Conservation (phyloP, 2,329 filamentous ascomycete species). For the Penicillium sp. region DNA sequence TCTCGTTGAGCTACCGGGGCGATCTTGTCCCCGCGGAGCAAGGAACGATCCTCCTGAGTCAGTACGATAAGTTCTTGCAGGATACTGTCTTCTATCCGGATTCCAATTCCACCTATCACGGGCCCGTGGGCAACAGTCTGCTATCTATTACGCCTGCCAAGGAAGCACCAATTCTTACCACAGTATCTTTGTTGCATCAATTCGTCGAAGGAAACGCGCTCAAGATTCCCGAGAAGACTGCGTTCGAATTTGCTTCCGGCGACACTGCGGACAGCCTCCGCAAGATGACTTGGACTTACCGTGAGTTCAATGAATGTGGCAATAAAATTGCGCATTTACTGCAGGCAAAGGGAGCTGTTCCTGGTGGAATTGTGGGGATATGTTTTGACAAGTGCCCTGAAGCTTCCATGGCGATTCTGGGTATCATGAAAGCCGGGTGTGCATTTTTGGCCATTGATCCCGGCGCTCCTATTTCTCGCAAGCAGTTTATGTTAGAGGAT, state of each 20-base stretch:
- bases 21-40: constrained; percentile 67
- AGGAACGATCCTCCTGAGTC: constrained; percentile 62
- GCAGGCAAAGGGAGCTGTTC: constrained; percentile 45
- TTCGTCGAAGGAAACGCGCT: constrained; percentile 68
- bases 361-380: constrained; percentile 67
- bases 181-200: constrained; percentile 66
- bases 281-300: constrained; percentile 68
- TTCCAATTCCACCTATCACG: constrained; percentile 40
- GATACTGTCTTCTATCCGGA: constrained; percentile 56
- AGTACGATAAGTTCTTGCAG: constrained; percentile 67
- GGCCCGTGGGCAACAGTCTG: constrained; percentile 21
- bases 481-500: constrained; percentile 74
- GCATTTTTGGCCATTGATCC: constrained; percentile 79
- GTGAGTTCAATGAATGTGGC: constrained; percentile 66
- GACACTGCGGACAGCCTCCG: constrained; percentile 50
- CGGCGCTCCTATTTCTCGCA: constrained; percentile 67
- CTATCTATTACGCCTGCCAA: constrained; percentile 67
- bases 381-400: constrained; percentile 84
- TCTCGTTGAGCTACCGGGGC: constrained; percentile 66
- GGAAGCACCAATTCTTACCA: constrained; percentile 55
- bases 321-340: constrained; percentile 71
- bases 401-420: constrained; percentile 77
- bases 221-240: constrained; percentile 57
- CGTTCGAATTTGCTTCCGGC: constrained; percentile 70
- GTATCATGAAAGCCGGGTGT: constrained; percentile 77